Base-by-base conservation (phyloP, 768 basidiomycete genomes). In the Pulveroboletus ravenelii region DNA sequence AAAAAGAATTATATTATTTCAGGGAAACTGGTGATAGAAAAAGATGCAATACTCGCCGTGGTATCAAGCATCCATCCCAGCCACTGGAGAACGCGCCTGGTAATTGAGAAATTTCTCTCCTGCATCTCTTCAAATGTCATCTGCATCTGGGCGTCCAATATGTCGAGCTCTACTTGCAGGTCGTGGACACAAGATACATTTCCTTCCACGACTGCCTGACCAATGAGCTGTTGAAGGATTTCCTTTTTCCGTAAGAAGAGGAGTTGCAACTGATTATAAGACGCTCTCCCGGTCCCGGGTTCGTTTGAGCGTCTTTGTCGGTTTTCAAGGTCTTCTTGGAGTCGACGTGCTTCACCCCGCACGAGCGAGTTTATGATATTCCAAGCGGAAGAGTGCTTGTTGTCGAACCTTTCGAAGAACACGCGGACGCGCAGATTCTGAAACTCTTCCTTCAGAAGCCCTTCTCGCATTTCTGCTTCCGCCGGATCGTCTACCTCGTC, bases 371-470 rank as follows among this genome's bases (percentile, higher is more conserved):
- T 30, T n/a, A 8, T 36, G 31, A 54, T 54, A 15, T 35, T 18
- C 41, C 14, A 35, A 5, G 52, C 46, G 5, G 53, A 40, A 44
- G 45, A 30, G 17, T 9, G 23, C 7, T 31, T 39, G 34, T 55
- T 43, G 17, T 55, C 46, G n/a, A 55, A 47, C 14, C 41, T 36
- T 37, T 47, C 41, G 34, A 54, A 54, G 41, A 48, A 25, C 2
- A 10, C 32, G 10, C 25, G 5, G 15, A 44, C 15, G 1, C 31
- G 23, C 34, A 3, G 5, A n/a, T 29, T 53, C 17, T 34, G 29
- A 18, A 35, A 54, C 23, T n/a, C 45, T 25, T 36, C 20, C 10
- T 40, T 47, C 23, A 54, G 18, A 30, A 20, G 10, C 10, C 9
- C 6, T n/a, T 54, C 53, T 40, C 45, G 34, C 17, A 5, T 23